Evolutionary conservation across 148 eudicot species (phyloP), one percentile per base, ranked within the genome.

Genomic region (Oxyria digyna): DNA sequence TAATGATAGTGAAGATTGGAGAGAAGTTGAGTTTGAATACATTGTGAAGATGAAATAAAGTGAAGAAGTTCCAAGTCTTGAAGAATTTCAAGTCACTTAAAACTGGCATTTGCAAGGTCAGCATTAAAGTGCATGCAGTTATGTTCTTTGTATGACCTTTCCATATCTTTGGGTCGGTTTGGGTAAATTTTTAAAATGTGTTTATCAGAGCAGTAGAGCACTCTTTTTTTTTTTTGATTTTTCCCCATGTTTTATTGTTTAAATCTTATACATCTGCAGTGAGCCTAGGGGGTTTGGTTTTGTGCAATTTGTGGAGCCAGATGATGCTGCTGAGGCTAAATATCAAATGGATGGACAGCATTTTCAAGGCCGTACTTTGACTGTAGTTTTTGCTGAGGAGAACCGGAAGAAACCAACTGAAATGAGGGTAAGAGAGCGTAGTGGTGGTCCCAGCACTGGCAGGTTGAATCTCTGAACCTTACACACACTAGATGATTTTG

Each of bases 201-300:
- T 49, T 68, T 42, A 38, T 23, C n/a, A 33, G 63, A 41, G 41
- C 43, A 42, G 18, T 23, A 33, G 63, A 41, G 41, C 43, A 42
- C 32, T 23, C 3, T 12, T 41, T 46, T 66, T 71, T 35, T 29
- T 57, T 13, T 37, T 29, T 43, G 32, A 27, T 18, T 54, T 29
- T 73, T 24, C 71, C 29, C 40, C 14, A 31, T 46, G 52, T 54
- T 32, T 18, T 64, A 68, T 21, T 49, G 68, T 67, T 15, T 59
- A 71, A 66, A 75, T 12, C n/a, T 71, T 80, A 69, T 80, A 71
- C 76, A 68, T 83, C 63, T 72, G 69, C 78, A 73, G 81, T 62
- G 75, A 73, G 62, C 98, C 96, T 31, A 93, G 98, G 54, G 98
- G 98, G 45, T 93, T 93, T 85, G 98, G 98, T 69, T 93, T 93